phyloP scores from a whole-genome alignment of 306 rosid genomes.

The Cicer pinnatifidum region DNA sequence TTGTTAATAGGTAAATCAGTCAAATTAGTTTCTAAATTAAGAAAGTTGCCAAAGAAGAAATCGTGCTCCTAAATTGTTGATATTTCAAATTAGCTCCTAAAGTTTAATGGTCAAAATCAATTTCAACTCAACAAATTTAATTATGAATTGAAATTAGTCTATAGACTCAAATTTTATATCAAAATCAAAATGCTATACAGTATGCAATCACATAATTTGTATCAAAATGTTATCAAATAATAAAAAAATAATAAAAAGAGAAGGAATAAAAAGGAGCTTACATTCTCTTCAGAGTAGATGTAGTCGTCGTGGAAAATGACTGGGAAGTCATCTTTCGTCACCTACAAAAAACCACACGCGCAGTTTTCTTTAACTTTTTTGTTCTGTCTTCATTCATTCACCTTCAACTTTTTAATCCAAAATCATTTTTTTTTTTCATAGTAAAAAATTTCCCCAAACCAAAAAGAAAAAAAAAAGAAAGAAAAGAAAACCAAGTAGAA shows the following conservation, averaged over 20 bases:
- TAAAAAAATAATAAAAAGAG: too few relatives aligned
- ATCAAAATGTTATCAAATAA: neutral
- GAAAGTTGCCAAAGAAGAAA: too few relatives aligned
- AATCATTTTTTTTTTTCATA: slow-evolving; percentile 17
- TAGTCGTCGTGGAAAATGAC: slow-evolving; percentile 80
- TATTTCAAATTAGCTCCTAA: too few relatives aligned
- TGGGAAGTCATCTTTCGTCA: slow-evolving; percentile 77
- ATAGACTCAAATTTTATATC: too few relatives aligned
- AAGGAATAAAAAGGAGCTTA: slow-evolving; percentile 36
- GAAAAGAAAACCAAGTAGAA: neutral
- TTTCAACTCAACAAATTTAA: too few relatives aligned
- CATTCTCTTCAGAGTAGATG: slow-evolving; percentile 61
- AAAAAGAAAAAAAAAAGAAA: neutral
- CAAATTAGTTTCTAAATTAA: too few relatives aligned
- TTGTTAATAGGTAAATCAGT: too few relatives aligned
- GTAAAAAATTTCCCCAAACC: neutral
- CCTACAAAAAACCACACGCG: slow-evolving; percentile 69
- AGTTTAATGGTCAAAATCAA: too few relatives aligned
- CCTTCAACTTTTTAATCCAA: slow-evolving; percentile 40
- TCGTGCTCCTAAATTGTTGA: too few relatives aligned
- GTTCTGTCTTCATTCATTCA: slow-evolving; percentile 33
- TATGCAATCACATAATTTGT: too few relatives aligned
- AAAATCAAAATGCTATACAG: too few relatives aligned
- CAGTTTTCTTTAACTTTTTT: slow-evolving; percentile 50
- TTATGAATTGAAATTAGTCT: too few relatives aligned